A percentile compares a stretch with the other conserved stretches of the same genome.
Conservation (phyloP, 148 eudicot genomes). For the Rhododendron griersonianum region DNA sequence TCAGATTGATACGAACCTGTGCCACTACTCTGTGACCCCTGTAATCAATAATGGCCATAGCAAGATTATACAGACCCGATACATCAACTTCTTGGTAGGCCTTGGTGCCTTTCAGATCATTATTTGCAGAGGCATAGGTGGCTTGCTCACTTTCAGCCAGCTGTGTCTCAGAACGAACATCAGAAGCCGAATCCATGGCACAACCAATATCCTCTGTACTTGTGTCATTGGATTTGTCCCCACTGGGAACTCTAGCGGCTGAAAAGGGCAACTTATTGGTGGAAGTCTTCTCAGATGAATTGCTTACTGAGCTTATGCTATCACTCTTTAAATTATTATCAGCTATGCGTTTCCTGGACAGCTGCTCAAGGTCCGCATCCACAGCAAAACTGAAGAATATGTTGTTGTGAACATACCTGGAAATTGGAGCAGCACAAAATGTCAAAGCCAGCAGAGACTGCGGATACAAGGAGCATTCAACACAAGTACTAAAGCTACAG, state of each 20-base stretch:
- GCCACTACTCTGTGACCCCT: conserved; percentile 98
- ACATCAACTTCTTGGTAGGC: conserved; percentile 98
- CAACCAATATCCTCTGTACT: conserved; percentile 32
- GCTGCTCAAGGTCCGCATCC: conserved; percentile 87
- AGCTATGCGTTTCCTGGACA: conserved; percentile 43
- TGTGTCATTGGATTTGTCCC: conserved; percentile 30
- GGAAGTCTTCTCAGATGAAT: conserved; percentile 26
- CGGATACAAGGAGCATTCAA: not conserved
- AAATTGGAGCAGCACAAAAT: conserved; percentile 15
- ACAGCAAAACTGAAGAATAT: conserved; percentile 99
- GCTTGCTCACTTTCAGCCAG: conserved; percentile 98
- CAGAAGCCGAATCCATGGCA: conserved; percentile 33
- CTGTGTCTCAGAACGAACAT: conserved; percentile 57
- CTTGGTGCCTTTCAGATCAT: conserved; percentile 96
- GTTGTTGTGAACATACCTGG: conserved; percentile 99
- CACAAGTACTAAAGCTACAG: conserved; percentile 1
- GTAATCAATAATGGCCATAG: conserved; percentile 97
- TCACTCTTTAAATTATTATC: conserved; percentile 36
- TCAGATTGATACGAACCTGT: conserved; percentile 56
- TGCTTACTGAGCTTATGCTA: conserved; percentile 14
- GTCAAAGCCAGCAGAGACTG: not conserved
- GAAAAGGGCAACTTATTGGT: conserved; percentile 29
- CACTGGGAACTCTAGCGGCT: conserved; percentile 31
- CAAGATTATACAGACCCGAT: conserved; percentile 90
- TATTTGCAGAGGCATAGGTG: conserved; percentile 97